Conservation (phyloP, 441 rosid species). For the Eruca vesicaria region DNA sequence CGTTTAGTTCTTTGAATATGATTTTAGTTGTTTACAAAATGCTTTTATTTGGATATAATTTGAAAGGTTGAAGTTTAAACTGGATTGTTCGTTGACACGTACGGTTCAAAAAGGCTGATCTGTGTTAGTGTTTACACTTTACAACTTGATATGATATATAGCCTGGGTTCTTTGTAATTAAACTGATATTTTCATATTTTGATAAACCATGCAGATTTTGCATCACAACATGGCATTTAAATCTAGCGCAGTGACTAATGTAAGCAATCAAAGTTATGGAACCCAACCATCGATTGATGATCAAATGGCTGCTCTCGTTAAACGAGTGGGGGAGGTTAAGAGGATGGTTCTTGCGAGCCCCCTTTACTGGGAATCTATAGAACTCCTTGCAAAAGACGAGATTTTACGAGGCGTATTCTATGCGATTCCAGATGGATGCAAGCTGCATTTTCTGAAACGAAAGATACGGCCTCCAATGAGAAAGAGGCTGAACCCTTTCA, state of each 20-base stretch:
- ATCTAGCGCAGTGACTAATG: constrained; percentile 6
- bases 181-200: neutral
- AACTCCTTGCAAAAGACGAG: neutral
- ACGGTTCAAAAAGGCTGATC: neutral
- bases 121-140: too few relatives aligned
- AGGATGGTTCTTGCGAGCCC: neutral
- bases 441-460: constrained; percentile 8
- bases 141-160: too few relatives aligned
- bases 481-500: neutral
- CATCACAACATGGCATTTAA: constrained; percentile 2
- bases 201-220: neutral
- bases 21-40: neutral
- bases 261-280: neutral
- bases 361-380: constrained; percentile 7
- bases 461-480: constrained; percentile 10
- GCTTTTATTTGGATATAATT: neutral
- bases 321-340: constrained; percentile 9
- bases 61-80: neutral
- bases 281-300: constrained; percentile 7
- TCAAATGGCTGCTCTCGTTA: neutral
- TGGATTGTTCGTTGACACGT: neutral
- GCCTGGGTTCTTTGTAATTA: too few relatives aligned
- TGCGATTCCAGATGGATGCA: constrained; percentile 11
- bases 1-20: neutral
- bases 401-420: constrained; percentile 10